Evolutionary conservation across 2,329 filamentous ascomycete genomes (phyloP), one percentile per base, ranked within the genome.

Genomic region (Sclerotinia borealis): DNA sequence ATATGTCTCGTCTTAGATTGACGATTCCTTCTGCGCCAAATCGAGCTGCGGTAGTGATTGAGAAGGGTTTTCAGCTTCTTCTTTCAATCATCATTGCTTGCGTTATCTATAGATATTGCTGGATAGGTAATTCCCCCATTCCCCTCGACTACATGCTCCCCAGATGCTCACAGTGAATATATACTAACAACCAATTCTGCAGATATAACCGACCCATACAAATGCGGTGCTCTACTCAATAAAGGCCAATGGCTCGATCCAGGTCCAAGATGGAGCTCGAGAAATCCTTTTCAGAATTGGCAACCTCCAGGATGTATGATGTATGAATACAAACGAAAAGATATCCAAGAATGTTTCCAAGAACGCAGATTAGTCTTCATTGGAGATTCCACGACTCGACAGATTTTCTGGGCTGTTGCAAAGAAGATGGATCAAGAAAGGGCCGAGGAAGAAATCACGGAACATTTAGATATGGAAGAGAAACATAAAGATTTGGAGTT

Each of bases 251-350:
- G 85, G 83, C 66, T 70, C 71, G 69, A 73, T 72, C 31, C 73
- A 70, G 45, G 72, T 73, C 61, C 67, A 65, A 45, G 68, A 71
- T 64, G 70, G 71, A 67, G 65, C 67, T 65, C 64, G 63, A 48
- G 34, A 36, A 64, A 64, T 22, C 63, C 69, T 47, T 81, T 79
- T 68, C 74, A 77, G 39, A 78, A 79, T 67, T 88, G 85, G 85
- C 82, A 86, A 63, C 82, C 85, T 5, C 78, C 78, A 27, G 83
- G 83, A 31, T 89, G 86, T 73, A 80, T 83, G 65, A 77, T 87
- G 70, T 80, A 83, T 65, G 75, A 81, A 60, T 87, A 87, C 73
- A 77, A 78, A 10, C 70, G 73, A 7, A 71, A 78, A n/a, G 81
- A 85, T 43, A 78, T 87, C 47, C 73, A 76, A 22, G 73, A 75